A percentile compares a stretch with the other conserved stretches of the same genome.
phyloP scores from a whole-genome alignment of 2,329 filamentous ascomycete genomes.

The Orbilia quercus region DNA sequence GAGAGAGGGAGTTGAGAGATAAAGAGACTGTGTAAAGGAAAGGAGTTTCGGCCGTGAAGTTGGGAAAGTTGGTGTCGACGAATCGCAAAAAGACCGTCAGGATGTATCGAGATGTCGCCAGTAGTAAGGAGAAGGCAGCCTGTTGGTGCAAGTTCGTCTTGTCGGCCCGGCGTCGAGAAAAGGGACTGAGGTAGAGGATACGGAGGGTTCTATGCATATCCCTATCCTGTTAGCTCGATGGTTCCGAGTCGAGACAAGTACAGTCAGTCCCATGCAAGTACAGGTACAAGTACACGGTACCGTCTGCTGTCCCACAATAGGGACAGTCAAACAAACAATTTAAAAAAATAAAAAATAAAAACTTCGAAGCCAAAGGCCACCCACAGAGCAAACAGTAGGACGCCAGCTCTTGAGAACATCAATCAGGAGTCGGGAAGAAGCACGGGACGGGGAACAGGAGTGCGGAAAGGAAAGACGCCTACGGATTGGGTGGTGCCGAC shows the following conservation, averaged over 20 bases:
- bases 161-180: not conserved
- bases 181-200: conserved; percentile 15
- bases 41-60: conserved; percentile 1
- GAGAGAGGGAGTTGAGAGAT: conserved; percentile 7
- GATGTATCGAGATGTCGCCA: conserved; percentile 17
- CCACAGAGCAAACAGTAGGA: conserved; percentile 1
- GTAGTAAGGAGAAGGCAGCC: not conserved
- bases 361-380: not conserved
- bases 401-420: conserved; percentile 23
- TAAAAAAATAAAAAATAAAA: not conserved
- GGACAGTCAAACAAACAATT: too few species aligned
- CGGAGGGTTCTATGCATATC: conserved; percentile 20
- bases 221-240: conserved; percentile 28
- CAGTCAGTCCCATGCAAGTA: too few species aligned
- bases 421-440: conserved; percentile 31
- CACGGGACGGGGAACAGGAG: conserved; percentile 1
- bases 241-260: conserved; percentile 12
- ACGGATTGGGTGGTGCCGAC: conserved; percentile 47
- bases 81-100: not conserved
- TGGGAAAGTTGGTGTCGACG: not conserved
- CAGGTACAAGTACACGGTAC: conserved; percentile 27
- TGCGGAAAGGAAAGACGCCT: conserved; percentile 17
- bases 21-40: not conserved
- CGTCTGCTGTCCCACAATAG: not conserved
- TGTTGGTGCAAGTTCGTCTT: not conserved